Conservation (phyloP, 768 basidiomycete species). For the Pleurotus eryngii region DNA sequence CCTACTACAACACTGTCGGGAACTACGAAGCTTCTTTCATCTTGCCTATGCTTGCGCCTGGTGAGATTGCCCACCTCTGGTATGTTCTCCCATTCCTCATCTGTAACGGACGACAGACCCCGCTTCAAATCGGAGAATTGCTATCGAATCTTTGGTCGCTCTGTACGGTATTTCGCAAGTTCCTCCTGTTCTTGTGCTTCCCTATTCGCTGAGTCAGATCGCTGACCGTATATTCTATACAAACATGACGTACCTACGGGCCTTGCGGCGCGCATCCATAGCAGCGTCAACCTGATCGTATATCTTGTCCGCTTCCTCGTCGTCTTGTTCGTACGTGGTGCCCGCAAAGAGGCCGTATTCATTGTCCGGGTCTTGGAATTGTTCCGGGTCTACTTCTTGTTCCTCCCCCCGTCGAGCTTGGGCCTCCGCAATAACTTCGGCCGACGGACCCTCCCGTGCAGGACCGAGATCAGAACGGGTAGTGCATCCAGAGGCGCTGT, state of each 20-base stretch:
- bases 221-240: slow-evolving; percentile 10
- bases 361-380: slow-evolving; percentile 96
- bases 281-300: slow-evolving; percentile 89
- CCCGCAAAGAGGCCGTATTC: slow-evolving; percentile 95
- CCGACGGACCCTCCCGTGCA: slow-evolving; percentile 91
- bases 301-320: slow-evolving; percentile 95
- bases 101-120: slow-evolving; percentile 80
- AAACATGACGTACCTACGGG: slow-evolving; percentile 55
- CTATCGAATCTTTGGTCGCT: slow-evolving; percentile 92
- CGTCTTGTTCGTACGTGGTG: slow-evolving; percentile 94
- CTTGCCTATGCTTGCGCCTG: slow-evolving; percentile 81
- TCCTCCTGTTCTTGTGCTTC: slow-evolving; percentile 77
- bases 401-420: slow-evolving; percentile 87
- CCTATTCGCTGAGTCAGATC: slow-evolving; percentile 29
- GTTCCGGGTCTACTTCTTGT: slow-evolving; percentile 81
- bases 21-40: slow-evolving; percentile 85
- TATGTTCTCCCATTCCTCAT: slow-evolving; percentile 91
- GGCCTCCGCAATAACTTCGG: slow-evolving; percentile 90
- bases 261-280: slow-evolving; percentile 84
- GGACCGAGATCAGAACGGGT: slow-evolving; percentile 99
- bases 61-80: slow-evolving; percentile 97
- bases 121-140: slow-evolving; percentile 96
- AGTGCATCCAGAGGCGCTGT: slow-evolving; percentile 93
- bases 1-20: slow-evolving; percentile 93
- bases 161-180: slow-evolving; percentile 73